These are phyloP conservation scores for Orbilia javanica DNA, from an alignment of 2,329 filamentous ascomycete genomes.

Conservation along the genomic window DNA sequence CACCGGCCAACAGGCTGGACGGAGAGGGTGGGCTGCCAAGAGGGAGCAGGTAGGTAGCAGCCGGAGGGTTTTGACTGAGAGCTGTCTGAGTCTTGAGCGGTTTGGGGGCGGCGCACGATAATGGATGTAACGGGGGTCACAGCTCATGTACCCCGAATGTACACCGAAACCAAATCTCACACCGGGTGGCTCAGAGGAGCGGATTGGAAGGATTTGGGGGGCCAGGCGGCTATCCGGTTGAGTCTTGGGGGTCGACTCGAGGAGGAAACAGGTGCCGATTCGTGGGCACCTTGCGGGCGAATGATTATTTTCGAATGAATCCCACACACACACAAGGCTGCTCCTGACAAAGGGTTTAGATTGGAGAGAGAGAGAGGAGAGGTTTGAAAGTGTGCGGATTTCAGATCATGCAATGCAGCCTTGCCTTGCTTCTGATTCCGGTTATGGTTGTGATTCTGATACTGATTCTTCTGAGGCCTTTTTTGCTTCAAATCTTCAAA, in stretches of 20 bases:
- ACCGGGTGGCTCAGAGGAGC: slow-evolving; percentile 36
- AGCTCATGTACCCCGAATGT: slow-evolving; percentile 53
- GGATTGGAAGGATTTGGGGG: slow-evolving; percentile 36
- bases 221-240: slow-evolving; percentile 36
- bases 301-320: slow-evolving; percentile 26
- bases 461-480: slow-evolving; percentile 24
- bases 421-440: slow-evolving; percentile 9
- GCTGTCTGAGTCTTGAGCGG: slow-evolving; percentile 40
- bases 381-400: slow-evolving; percentile 7
- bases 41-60: slow-evolving; percentile 52
- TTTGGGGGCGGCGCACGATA: slow-evolving; percentile 53
- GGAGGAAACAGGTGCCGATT: slow-evolving; percentile 58
- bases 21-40: slow-evolving; percentile 45
- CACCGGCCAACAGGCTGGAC: slow-evolving; percentile 50
- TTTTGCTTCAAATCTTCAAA: neutral
- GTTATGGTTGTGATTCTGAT: neutral
- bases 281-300: slow-evolving; percentile 26
- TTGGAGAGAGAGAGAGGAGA: too few species aligned
- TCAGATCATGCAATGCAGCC: slow-evolving; percentile 28
- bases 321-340: slow-evolving; percentile 27
- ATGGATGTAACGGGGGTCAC: slow-evolving; percentile 54
- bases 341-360: slow-evolving; percentile 5
- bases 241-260: slow-evolving; percentile 50
- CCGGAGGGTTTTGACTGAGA: slow-evolving; percentile 55
- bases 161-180: slow-evolving; percentile 40